phyloP scores from a whole-genome alignment of 768 basidiomycete genomes.

The Russula brevipes region DNA sequence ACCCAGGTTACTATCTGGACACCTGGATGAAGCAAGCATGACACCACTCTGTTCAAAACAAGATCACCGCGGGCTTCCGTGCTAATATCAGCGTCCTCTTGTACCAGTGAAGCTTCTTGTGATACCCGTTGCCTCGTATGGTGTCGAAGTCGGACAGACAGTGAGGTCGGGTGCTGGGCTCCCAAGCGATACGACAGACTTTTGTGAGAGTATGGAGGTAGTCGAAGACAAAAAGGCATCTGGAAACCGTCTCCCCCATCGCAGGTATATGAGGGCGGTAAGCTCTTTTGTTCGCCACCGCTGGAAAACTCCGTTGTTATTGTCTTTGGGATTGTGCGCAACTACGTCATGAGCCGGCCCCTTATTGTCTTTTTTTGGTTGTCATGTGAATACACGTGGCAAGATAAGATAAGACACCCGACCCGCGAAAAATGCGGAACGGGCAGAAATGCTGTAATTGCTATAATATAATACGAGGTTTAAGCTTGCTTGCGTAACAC shows the following conservation, averaged over 20 bases:
- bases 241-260: not conserved
- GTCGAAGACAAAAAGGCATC: constrained; percentile 5
- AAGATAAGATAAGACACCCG: too few species aligned
- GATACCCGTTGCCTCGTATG: too few species aligned
- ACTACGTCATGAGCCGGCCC: too few species aligned
- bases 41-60: not conserved
- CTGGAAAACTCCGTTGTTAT: constrained; percentile 3
- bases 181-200: not conserved
- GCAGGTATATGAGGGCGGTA: constrained; percentile 9
- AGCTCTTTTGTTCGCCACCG: constrained; percentile 10
- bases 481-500: not conserved
- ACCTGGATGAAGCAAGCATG: constrained; percentile 7
- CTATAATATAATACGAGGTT: not conserved
- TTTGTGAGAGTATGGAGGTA: constrained; percentile 1
- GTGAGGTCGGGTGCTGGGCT: too few species aligned
- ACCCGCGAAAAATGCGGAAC: too few species aligned
- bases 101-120: too few species aligned
- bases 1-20: not conserved
- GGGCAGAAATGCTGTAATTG: too few species aligned
- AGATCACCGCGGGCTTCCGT: not conserved
- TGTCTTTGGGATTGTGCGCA: not conserved
- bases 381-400: not conserved
- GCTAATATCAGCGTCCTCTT: not conserved
- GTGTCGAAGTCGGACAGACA: too few species aligned
- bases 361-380: not conserved